Evolutionary conservation across 2,329 filamentous ascomycete species (phyloP).

Genomic region (Sporothrix protearum): DNA sequence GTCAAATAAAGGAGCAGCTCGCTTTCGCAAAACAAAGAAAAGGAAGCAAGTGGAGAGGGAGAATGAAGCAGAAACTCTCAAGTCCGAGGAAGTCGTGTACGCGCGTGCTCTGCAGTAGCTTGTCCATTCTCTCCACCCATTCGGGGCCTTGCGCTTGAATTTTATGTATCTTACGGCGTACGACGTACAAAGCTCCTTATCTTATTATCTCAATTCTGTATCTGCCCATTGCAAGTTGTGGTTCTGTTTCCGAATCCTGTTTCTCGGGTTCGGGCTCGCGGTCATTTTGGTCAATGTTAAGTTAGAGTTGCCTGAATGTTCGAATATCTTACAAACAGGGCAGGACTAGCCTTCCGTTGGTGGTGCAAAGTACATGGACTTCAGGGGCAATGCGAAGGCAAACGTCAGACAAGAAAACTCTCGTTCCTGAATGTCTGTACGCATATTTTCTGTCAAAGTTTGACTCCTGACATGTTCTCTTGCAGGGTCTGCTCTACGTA

Average conservation of each 20-base stretch:
- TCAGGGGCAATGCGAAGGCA: neutral
- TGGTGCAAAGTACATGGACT: neutral
- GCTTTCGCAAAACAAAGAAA: conserved; percentile 3
- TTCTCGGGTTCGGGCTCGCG: neutral
- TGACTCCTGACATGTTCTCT: neutral
- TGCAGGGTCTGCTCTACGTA: neutral
- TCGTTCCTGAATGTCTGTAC: neutral
- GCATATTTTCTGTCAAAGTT: neutral
- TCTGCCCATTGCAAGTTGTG: too few species aligned
- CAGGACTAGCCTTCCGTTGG: neutral
- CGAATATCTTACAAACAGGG: too few species aligned
- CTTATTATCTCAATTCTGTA: neutral
- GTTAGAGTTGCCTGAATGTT: neutral
- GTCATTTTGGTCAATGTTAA: neutral
- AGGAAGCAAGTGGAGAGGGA: neutral
- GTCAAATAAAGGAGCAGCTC: neutral
- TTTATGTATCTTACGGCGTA: too few species aligned
- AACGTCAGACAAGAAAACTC: neutral
- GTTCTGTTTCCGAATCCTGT: neutral
- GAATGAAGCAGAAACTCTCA: neutral
- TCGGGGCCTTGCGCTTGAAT: neutral
- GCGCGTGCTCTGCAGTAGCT: neutral
- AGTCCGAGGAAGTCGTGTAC: neutral
- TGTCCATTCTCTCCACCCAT: neutral
- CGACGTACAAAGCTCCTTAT: neutral